phyloP scores from a whole-genome alignment of 345 rosid species.

The Linum usitatissimum region DNA sequence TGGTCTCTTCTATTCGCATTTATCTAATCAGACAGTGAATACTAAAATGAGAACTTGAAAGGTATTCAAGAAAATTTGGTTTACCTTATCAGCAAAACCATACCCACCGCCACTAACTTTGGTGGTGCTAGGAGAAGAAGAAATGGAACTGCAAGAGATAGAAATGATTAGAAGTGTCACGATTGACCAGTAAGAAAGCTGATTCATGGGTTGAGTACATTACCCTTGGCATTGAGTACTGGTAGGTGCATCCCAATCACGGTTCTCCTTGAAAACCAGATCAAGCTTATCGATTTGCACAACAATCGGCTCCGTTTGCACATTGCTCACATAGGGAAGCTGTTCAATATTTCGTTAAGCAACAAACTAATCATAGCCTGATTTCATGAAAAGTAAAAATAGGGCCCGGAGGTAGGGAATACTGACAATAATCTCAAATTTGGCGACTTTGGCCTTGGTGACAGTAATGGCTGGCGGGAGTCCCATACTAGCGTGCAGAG shows the following conservation, averaged over 20 bases:
- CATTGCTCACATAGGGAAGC: conserved; percentile 89
- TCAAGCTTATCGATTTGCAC: conserved; percentile 90
- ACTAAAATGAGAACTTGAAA: neutral
- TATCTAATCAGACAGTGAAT: neutral
- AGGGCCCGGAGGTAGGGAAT: neutral
- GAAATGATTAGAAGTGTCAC: neutral
- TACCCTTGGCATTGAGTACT: conserved; percentile 47
- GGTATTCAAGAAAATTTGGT: neutral
- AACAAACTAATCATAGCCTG: neutral
- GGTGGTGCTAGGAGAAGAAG: conserved; percentile 47
- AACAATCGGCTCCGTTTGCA: conserved; percentile 78
- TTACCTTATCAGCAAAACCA: conserved; percentile 98
- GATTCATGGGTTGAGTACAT: neutral
- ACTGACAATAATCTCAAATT: conserved; percentile 73
- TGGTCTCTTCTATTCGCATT: neutral
- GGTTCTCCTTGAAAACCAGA: conserved; percentile 92
- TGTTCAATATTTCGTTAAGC: conserved; percentile 11
- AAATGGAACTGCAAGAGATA: conserved; percentile 37
- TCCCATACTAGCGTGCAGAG: conserved; percentile 97
- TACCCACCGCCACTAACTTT: conserved; percentile 76
- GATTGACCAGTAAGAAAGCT: neutral
- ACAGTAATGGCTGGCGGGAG: conserved; percentile 87
- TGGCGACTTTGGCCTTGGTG: conserved; percentile 78
- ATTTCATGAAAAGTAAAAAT: neutral
- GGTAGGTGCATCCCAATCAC: conserved; percentile 45